Conservation (phyloP, 2,329 filamentous ascomycete genomes). For the Coniella lustricola region DNA sequence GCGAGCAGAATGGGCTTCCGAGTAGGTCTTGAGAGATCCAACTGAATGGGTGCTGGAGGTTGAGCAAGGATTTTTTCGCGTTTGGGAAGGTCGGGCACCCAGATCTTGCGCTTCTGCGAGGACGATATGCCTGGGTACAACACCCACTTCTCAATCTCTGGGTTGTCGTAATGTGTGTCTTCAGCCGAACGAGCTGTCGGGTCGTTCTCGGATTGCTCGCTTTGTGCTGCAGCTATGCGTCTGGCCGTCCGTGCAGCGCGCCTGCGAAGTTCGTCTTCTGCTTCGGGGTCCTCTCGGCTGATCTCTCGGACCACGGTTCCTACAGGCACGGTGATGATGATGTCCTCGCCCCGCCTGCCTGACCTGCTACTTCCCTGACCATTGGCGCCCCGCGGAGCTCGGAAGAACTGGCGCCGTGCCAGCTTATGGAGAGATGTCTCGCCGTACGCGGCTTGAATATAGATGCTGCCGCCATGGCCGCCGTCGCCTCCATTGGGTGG, state of each 20-base stretch:
- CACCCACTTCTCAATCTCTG: constrained; percentile 67
- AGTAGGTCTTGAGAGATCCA: constrained; percentile 71
- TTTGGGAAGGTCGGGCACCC: constrained; percentile 43
- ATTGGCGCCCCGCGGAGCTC: constrained; percentile 68
- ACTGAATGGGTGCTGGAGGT: constrained; percentile 62
- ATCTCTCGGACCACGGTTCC: constrained; percentile 87
- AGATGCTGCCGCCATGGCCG: constrained; percentile 83
- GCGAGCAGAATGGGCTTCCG: constrained; percentile 78
- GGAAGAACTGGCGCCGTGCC: constrained; percentile 65
- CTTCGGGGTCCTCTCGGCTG: constrained; percentile 67
- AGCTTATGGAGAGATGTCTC: constrained; percentile 93
- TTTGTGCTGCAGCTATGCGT: constrained; percentile 15
- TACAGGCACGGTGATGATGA: constrained; percentile 84
- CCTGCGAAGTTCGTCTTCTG: constrained; percentile 48
- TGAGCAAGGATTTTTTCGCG: constrained; percentile 55
- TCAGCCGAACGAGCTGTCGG: constrained; percentile 29
- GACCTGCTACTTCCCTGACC: constrained; percentile 67
- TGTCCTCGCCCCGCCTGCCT: constrained; percentile 76
- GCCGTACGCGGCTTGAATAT: constrained; percentile 85
- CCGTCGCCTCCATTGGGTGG: constrained; percentile 94
- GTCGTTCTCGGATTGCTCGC: constrained; percentile 24
- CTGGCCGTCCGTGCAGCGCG: constrained; percentile 23
- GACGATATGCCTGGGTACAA: constrained; percentile 73
- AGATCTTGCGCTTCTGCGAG: constrained; percentile 54
- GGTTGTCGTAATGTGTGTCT: constrained; percentile 35